Conservation (phyloP, 129 eudicot species). For the Oenanthe sinensis region DNA sequence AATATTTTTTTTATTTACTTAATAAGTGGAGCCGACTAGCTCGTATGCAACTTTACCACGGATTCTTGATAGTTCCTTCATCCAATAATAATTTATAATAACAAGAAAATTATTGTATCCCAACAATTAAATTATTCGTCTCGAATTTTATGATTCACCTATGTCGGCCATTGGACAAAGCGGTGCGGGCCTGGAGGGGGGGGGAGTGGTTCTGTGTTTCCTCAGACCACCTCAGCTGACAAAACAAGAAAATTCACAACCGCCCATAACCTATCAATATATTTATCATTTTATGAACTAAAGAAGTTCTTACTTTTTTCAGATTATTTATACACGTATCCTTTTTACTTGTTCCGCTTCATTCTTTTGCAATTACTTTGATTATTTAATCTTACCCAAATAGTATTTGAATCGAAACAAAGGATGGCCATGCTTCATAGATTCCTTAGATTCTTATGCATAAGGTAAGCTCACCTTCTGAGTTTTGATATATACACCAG, state of each 20-base stretch:
- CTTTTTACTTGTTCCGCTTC: not conserved
- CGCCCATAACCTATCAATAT: constrained; percentile 4
- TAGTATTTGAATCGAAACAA: not conserved
- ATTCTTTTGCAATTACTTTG: not conserved
- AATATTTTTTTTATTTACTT: too few species aligned
- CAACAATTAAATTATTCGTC: not conserved
- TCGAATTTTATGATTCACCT: not conserved
- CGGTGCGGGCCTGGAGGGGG: not conserved
- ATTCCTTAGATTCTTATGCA: too few species aligned
- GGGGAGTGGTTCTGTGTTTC: not conserved
- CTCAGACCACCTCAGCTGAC: constrained; percentile 1
- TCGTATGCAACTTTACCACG: too few species aligned
- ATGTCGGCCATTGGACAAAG: not conserved
- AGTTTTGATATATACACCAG: too few species aligned
- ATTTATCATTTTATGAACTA: not conserved
- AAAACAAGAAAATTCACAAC: not conserved
- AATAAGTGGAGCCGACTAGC: too few species aligned
- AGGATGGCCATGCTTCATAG: not conserved
- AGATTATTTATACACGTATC: not conserved
- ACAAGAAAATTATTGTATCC: too few species aligned
- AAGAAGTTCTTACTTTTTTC: not conserved
- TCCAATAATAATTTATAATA: too few species aligned
- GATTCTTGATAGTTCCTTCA: too few species aligned
- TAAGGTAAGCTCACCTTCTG: too few species aligned
- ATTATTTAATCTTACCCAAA: not conserved